phyloP scores from a whole-genome alignment of 1,139 yeast species.

The Arxiozyma telluris region DNA sequence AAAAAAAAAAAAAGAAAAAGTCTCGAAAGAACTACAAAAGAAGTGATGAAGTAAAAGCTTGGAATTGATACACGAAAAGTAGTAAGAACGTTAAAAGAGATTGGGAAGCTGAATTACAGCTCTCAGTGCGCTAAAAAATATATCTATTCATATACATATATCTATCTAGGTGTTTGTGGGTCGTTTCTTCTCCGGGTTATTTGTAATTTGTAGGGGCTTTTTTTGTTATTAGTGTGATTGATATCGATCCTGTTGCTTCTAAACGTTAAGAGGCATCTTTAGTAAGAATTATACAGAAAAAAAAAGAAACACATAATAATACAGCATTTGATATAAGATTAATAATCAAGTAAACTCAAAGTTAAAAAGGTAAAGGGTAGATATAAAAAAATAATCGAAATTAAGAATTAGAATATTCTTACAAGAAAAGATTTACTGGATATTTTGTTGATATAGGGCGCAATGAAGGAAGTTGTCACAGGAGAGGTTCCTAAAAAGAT shows the following conservation, averaged over 20 bases:
- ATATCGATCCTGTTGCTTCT: background rate
- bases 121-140: background rate
- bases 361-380: background rate
- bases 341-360: too few relatives aligned
- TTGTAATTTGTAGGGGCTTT: background rate
- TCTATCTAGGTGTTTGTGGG: background rate
- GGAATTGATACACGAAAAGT: background rate
- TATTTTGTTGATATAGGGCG: background rate
- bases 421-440: background rate
- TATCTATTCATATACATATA: too few relatives aligned
- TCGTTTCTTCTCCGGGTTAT: background rate
- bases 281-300: background rate
- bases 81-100: background rate
- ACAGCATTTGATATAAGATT: too few relatives aligned
- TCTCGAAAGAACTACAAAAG: background rate
- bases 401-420: too few relatives aligned
- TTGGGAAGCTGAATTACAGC: background rate
- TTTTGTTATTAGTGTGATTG: background rate
- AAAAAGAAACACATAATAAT: too few relatives aligned
- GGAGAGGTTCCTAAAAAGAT: slow-evolving; percentile 87
- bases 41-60: background rate
- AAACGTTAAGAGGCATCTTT: background rate
- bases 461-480: slow-evolving; percentile 34
- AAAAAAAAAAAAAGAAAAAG: too few relatives aligned
- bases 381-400: background rate